Base-by-base conservation (phyloP, 2,329 filamentous ascomycete species). In the Fusarium subglutinans region DNA sequence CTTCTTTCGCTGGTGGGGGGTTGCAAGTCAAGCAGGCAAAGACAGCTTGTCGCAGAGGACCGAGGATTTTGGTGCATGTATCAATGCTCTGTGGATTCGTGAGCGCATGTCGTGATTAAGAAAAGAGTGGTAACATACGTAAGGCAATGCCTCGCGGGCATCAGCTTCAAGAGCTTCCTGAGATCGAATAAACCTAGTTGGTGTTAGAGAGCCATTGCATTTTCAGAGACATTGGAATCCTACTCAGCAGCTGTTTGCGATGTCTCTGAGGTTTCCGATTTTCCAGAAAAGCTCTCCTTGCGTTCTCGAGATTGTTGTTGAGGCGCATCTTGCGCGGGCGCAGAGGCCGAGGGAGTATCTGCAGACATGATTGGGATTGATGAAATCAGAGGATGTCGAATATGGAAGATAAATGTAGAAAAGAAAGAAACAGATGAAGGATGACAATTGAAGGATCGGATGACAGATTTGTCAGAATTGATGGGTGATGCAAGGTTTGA, bases 1-100 rank as follows among this genome's bases (percentile, higher is more conserved):
- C 85, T 4, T 87, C 80, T 50, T 89, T 88, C 6, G 86, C 78
- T 3, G 95, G 93, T 14, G 93, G 90, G 14, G 96, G 95, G 71
- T 95, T 97, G 86, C 96, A 99, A 17, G 96, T 98, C 51, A 98
- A 84, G 77, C 96, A 99, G 48, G 96, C 94, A 79, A 97, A 99
- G 26, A 98, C 89, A 51, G 88, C 93, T 82, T 99, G 96, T 60
- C 95, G 92, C 22, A 99, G 87, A 13, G 95, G 89, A 1, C 96
- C 96, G 35, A 98, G 91, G n/a, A 92, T 90, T 76, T 95, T 92
- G 54, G 96, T 98, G 84, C 96, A 99, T 53, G 91, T 92, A 77
- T 98, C 94, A 81, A 98, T 98, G 83, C 96, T 95, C 94, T 97
- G 75, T 2, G 6, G 38, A 11, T 35, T 28, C 20, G 62, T 81